Conservation (phyloP, 208 protist genomes). For the Phytomonas francai region DNA sequence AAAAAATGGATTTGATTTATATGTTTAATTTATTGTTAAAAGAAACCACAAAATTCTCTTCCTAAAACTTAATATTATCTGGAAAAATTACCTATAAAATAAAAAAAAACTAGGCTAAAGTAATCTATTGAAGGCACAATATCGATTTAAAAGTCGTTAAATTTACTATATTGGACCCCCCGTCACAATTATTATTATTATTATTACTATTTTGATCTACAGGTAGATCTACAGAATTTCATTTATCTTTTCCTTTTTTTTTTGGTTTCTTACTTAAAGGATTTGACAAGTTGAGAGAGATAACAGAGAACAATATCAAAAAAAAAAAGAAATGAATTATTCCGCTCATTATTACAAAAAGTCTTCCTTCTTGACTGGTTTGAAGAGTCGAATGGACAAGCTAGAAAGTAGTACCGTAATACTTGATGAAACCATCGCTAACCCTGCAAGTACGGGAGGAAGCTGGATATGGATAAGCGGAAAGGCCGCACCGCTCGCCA, state of each 20-base stretch:
- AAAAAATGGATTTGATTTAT: too few species aligned
- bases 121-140: neutral
- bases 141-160: too few species aligned
- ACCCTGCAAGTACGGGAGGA: slow-evolving; percentile 57
- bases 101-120: neutral
- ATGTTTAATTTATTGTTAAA: slow-evolving; percentile 2
- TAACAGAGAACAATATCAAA: slow-evolving; percentile 9
- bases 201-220: neutral
- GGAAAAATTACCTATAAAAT: too few species aligned
- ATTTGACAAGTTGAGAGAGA: slow-evolving; percentile 1
- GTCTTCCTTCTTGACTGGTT: slow-evolving; percentile 23
- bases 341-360: slow-evolving; percentile 14
- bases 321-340: slow-evolving; percentile 2
- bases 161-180: too few species aligned
- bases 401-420: slow-evolving; percentile 72
- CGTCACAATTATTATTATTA: too few species aligned
- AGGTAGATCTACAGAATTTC: neutral
- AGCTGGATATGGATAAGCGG: slow-evolving; percentile 58
- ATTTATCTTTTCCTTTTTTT: slow-evolving; percentile 11
- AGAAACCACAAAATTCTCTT: slow-evolving; percentile 6
- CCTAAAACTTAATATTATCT: too few species aligned
- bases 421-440: slow-evolving; percentile 75
- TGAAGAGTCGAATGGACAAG: slow-evolving; percentile 67
- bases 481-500: slow-evolving; percentile 72
- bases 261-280: neutral